These are phyloP conservation scores for Microdochium nivale DNA, from an alignment of 2,329 filamentous ascomycete genomes.

Conservation along the genomic window DNA sequence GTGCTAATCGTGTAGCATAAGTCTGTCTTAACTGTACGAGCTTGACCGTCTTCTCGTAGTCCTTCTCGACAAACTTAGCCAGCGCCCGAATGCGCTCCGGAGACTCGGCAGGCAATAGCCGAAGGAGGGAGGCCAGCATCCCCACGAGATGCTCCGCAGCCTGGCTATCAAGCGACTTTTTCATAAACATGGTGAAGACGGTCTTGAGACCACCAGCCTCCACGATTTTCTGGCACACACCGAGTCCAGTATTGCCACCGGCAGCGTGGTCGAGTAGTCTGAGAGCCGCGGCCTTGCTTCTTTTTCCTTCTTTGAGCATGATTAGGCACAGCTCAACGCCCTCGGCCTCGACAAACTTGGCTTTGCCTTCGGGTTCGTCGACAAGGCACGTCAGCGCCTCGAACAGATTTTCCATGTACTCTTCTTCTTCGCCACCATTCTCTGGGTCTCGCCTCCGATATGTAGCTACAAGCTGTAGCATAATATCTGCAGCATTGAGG, in stretches of 20 bases:
- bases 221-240: conserved; percentile 68
- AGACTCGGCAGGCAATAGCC: conserved; percentile 69
- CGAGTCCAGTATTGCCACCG: conserved; percentile 42
- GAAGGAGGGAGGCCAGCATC: conserved; percentile 76
- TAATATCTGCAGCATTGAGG: conserved; percentile 64
- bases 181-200: conserved; percentile 82
- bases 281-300: conserved; percentile 69
- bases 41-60: conserved; percentile 76
- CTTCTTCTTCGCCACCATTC: conserved; percentile 82
- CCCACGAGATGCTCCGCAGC: conserved; percentile 73
- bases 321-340: conserved; percentile 86
- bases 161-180: conserved; percentile 58
- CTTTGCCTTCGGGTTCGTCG: conserved; percentile 67
- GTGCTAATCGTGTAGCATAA: conserved; percentile 53
- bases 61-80: conserved; percentile 92
- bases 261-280: conserved; percentile 79
- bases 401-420: conserved; percentile 92
- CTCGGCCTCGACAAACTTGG: conserved; percentile 79
- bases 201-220: conserved; percentile 79
- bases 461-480: conserved; percentile 74
- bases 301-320: conserved; percentile 83
- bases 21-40: conserved; percentile 64
- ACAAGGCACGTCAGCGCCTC: conserved; percentile 75
- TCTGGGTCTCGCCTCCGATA: conserved; percentile 83
- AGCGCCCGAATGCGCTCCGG: conserved; percentile 72